phyloP scores from a whole-genome alignment of 768 basidiomycete genomes.

The Mycena galopus region DNA sequence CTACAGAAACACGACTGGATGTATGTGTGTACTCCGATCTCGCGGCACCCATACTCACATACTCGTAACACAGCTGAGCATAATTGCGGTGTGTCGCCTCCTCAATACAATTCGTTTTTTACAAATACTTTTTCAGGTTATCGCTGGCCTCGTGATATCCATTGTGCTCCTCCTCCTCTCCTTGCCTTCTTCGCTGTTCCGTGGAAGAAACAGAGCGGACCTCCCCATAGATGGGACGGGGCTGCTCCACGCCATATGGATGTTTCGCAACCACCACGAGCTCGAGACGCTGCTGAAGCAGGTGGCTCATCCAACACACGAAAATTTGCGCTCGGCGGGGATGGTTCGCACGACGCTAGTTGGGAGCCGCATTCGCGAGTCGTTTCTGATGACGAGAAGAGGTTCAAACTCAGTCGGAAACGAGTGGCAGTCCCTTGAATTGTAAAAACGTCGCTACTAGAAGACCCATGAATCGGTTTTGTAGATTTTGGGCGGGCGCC shows the following conservation, averaged over 20 bases:
- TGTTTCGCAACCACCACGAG: background rate
- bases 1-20: background rate
- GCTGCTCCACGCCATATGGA: background rate
- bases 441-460: too few species aligned
- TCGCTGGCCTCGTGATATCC: background rate
- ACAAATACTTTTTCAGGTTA: background rate
- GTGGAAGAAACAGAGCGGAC: background rate
- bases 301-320: background rate
- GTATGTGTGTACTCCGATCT: background rate
- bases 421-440: too few species aligned
- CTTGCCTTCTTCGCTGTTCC: constrained; percentile 1
- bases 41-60: background rate
- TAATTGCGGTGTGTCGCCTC: background rate
- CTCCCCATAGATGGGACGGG: background rate
- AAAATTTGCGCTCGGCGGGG: background rate
- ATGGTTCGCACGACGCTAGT: background rate
- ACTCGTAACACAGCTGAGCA: background rate
- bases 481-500: too few species aligned
- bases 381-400: background rate
- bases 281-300: constrained; percentile 1
- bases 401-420: too few species aligned
- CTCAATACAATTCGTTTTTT: background rate
- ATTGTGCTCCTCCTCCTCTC: background rate
- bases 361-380: background rate
- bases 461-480: too few species aligned